Conservation (phyloP, 306 rosid genomes). For the Parietaria judaica region DNA sequence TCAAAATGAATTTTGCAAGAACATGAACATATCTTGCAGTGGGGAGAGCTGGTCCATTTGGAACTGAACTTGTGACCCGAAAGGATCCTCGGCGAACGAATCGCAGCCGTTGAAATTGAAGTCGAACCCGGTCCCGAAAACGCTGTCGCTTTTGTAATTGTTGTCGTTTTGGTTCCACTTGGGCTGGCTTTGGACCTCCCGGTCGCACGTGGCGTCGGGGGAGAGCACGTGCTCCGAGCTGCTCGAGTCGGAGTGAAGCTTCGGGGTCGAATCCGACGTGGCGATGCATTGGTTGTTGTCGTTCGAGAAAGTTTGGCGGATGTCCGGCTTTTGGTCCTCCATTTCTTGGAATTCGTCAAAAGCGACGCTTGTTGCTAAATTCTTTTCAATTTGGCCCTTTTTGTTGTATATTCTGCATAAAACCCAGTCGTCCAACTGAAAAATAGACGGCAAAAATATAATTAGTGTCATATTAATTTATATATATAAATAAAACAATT, state of each 20-base stretch:
- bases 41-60: constrained; percentile 49
- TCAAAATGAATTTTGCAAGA: constrained; percentile 37
- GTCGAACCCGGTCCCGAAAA: constrained; percentile 27
- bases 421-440: constrained; percentile 97
- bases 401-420: constrained; percentile 90
- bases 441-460: background rate
- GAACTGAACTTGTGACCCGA: constrained; percentile 37
- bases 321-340: constrained; percentile 54
- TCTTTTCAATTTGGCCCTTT: constrained; percentile 63
- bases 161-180: constrained; percentile 44
- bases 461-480: background rate
- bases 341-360: constrained; percentile 22
- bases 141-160: constrained; percentile 20
- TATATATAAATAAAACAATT: background rate
- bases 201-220: constrained; percentile 57
- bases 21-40: constrained; percentile 55
- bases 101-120: constrained; percentile 45
- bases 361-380: constrained; percentile 13
- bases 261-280: constrained; percentile 51
- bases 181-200: constrained; percentile 64
- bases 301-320: constrained; percentile 6
- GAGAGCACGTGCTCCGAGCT: constrained; percentile 73
- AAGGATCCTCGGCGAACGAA: constrained; percentile 42
- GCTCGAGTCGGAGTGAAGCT: constrained; percentile 45
- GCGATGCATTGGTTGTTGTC: constrained; percentile 50